Evolutionary conservation across 2,329 filamentous ascomycete species (phyloP).

Genomic region (Penicillium fuscoglaucum): DNA sequence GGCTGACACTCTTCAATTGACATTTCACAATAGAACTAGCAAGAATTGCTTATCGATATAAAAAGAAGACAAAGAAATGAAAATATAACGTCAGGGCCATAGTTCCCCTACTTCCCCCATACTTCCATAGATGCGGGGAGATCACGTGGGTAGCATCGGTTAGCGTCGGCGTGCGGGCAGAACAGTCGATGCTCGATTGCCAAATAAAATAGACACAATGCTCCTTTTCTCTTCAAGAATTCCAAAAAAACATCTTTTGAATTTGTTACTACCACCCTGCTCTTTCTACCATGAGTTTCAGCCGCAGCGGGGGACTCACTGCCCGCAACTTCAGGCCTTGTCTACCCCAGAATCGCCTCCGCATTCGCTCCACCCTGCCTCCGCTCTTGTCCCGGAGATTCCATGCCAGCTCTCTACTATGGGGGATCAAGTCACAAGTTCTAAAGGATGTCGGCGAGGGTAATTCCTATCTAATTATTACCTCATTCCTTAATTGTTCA

Average conservation of each 20-base stretch:
- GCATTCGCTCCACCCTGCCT: conserved; percentile 25
- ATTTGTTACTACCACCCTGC: background rate
- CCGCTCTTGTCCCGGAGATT: conserved; percentile 35
- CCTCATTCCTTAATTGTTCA: conserved; percentile 4
- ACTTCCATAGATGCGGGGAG: conserved; percentile 18
- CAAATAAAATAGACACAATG: conserved; percentile 21
- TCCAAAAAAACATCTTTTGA: background rate
- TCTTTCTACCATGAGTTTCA: conserved; percentile 30
- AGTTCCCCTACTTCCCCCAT: background rate
- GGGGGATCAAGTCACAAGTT: conserved; percentile 42
- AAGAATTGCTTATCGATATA: background rate
- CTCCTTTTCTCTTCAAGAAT: conserved; percentile 8
- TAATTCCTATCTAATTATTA: conserved; percentile 15
- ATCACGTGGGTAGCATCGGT: conserved; percentile 27
- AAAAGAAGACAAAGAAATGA: background rate
- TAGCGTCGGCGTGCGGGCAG: conserved; percentile 24
- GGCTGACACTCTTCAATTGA: background rate
- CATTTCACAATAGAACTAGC: no score
- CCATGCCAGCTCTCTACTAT: conserved; percentile 36
- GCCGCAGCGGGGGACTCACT: conserved; percentile 34
- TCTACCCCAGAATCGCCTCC: conserved; percentile 31
- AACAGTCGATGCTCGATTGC: conserved; percentile 5
- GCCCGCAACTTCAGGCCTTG: conserved; percentile 29
- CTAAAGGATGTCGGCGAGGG: conserved; percentile 48
- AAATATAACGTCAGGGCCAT: background rate